Evolutionary conservation across 2,329 filamentous ascomycete species (phyloP), one percentile per base, ranked within the genome.

Genomic region (Sclerotinia nivalis): DNA sequence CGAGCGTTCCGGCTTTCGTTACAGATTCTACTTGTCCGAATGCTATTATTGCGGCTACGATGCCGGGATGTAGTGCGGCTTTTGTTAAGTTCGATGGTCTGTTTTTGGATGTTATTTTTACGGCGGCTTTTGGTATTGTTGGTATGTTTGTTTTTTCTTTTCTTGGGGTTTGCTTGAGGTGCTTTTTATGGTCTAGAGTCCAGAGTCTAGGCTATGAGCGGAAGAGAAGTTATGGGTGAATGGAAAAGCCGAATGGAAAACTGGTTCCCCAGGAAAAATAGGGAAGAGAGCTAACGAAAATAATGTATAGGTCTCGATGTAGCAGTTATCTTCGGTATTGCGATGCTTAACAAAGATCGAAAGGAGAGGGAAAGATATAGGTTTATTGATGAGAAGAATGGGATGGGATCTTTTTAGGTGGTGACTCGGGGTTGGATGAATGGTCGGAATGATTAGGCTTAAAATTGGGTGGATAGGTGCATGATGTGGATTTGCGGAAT

Each of bases 381-480:
- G 71, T 86, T 91, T 77, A 94, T 96, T 76, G 92, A 95, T 77
- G 88, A 93, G 84, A 96, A 96, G 87, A 87, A 81, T 72, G 87
- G 89, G 66, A 81, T 82, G 73, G 80, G 84, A 66, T 80, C 83
- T 45, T 86, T 86, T 78, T 86, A 82, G 77, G 55, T 54, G 50
- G 45, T n/a, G 28, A 9, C 31, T 34, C 1, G 8, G 13, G 31
- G 52, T 22, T 43, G 3, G 22, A 25, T 61, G 15, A 10, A 31
- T 65, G 25, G 64, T 28, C 18, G 47, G 37, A 10, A 7, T 18
- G 18, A 56, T 56, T 43, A 13, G 54, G 2, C n/a, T 1, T 43
- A 40, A 7, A 22, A 15, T 37, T 59, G 7, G 13, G 12, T 13
- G 34, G 31, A 25, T 43, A n/a, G 6, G 10, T 25, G 8, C 4